These are phyloP conservation scores for Eucalyptus paniculata DNA, from an alignment of 345 rosid genomes.

Conservation along the genomic window DNA sequence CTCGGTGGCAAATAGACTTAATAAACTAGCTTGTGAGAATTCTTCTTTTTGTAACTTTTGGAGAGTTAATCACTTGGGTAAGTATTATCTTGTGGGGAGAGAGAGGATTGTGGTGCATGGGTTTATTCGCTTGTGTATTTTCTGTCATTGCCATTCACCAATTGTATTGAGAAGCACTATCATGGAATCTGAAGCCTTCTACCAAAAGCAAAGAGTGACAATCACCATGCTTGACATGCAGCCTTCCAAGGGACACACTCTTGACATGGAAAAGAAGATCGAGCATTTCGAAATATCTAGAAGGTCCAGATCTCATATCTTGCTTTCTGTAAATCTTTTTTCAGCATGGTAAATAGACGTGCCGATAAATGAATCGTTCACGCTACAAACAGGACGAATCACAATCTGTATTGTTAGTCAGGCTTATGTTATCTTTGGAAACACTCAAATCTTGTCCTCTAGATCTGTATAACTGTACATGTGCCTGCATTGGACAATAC, in stretches of 20 bases:
- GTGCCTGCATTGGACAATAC: not conserved
- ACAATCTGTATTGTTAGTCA: not conserved
- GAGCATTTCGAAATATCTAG: slow-evolving; percentile 55
- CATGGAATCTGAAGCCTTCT: not conserved
- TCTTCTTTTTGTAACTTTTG: not conserved
- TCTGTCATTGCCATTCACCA: not conserved
- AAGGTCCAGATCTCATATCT: slow-evolving; percentile 18
- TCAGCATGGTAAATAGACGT: not conserved
- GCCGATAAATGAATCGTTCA: not conserved
- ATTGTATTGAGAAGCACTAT: not conserved
- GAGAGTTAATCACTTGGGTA: not conserved
- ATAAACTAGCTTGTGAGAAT: not conserved
- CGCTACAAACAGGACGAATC: not conserved
- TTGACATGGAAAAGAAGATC: slow-evolving; percentile 48
- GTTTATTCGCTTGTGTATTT: not conserved
- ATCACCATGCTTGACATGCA: slow-evolving; percentile 5
- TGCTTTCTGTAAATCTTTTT: not conserved
- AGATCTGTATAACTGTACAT: not conserved
- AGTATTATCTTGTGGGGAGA: not conserved
- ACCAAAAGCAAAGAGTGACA: not conserved
- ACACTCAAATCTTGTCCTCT: not conserved
- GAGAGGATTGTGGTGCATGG: not conserved
- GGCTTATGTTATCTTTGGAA: not conserved
- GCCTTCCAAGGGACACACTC: slow-evolving; percentile 26
- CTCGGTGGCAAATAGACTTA: not conserved